Evolutionary conservation across 2,329 filamentous ascomycete species (phyloP).

Genomic region (Aspergillus melleus): DNA sequence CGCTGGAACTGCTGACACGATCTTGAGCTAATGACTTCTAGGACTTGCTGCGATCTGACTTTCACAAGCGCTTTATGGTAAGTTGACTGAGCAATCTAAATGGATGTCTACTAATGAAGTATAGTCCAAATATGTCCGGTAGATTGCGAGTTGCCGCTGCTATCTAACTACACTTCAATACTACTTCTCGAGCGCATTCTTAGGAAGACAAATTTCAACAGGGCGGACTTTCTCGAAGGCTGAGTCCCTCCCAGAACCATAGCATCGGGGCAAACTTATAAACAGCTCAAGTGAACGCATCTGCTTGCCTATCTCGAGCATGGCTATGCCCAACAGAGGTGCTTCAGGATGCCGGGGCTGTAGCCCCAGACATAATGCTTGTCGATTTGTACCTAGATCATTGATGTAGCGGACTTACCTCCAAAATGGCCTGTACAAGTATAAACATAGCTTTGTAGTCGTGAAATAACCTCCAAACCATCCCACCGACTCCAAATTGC

Average conservation of each 20-base stretch:
- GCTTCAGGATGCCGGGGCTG: too few relatives aligned
- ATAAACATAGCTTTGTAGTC: neutral
- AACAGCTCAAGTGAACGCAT: too few relatives aligned
- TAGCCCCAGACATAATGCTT: too few relatives aligned
- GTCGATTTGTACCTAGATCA: neutral
- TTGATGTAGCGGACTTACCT: neutral
- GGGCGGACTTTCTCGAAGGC: neutral
- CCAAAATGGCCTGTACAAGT: neutral
- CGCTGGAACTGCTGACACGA: conserved; percentile 13
- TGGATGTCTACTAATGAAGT: neutral
- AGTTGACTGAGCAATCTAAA: conserved; percentile 7
- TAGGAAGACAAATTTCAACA: neutral
- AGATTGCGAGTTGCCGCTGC: neutral
- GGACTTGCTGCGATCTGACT: conserved; percentile 90
- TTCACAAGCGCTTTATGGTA: conserved; percentile 96
- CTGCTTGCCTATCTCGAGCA: too few relatives aligned
- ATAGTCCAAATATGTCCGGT: conserved; percentile 53
- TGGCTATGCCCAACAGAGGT: too few relatives aligned
- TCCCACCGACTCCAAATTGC: neutral
- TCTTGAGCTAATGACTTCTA: conserved; percentile 36
- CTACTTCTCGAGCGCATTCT: too few relatives aligned
- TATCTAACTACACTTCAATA: too few relatives aligned
- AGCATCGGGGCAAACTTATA: too few relatives aligned
- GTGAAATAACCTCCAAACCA: too few relatives aligned
- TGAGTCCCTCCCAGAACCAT: neutral